Conservation (phyloP, 1,284 basidiomycete genomes). For the Naganishia cerealis region DNA sequence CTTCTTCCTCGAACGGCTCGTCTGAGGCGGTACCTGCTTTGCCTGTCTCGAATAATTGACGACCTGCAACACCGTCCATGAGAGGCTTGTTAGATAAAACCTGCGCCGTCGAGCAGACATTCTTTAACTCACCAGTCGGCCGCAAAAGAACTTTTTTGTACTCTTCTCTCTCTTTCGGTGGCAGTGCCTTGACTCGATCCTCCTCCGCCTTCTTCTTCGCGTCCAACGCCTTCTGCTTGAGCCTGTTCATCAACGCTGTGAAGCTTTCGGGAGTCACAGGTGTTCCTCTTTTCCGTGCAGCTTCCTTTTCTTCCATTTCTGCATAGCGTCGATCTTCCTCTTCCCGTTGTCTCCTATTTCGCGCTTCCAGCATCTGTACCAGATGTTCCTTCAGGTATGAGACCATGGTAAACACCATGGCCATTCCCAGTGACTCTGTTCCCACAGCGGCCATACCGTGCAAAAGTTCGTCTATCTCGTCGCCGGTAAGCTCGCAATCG, state of each 20-base stretch:
- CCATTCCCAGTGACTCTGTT: constrained; percentile 88
- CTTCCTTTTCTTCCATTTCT: constrained; percentile 77
- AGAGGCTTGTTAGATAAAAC: not conserved
- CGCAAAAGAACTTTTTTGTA: constrained; percentile 67
- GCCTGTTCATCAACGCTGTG: constrained; percentile 73
- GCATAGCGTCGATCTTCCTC: constrained; percentile 72
- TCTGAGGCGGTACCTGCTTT: constrained; percentile 68
- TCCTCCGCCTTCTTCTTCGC: constrained; percentile 70
- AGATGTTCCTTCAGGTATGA: constrained; percentile 81
- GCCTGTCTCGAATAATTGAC: constrained; percentile 83
- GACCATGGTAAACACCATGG: constrained; percentile 94
- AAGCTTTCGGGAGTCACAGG: constrained; percentile 82
- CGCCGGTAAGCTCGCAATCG: constrained; percentile 64
- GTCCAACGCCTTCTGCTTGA: constrained; percentile 66
- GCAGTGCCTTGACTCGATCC: constrained; percentile 72
- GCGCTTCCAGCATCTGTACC: constrained; percentile 63
- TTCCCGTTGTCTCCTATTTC: constrained; percentile 62
- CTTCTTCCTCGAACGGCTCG: constrained; percentile 74
- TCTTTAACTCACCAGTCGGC: constrained; percentile 63
- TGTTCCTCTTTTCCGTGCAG: constrained; percentile 82
- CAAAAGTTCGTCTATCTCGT: constrained; percentile 64
- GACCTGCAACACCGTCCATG: constrained; percentile 62
- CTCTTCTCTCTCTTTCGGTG: constrained; percentile 86
- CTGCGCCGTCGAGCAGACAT: not conserved
- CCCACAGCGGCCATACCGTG: constrained; percentile 69